phyloP scores from a whole-genome alignment of 176 grass and related monocot species.

The Thinopyrum elongatum region DNA sequence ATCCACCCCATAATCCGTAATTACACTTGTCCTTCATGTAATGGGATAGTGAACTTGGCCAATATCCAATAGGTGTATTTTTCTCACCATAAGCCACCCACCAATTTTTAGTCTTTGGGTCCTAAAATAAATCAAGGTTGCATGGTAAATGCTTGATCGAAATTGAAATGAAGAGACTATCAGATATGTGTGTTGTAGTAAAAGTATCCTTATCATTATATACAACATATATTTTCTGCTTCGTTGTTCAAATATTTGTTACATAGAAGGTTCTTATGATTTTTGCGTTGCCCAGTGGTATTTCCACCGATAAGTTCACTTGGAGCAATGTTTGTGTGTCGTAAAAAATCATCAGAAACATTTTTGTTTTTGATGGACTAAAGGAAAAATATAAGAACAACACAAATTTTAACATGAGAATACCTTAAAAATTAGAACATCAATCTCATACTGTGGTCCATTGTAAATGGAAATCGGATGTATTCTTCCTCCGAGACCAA shows the following conservation, averaged over 20 bases:
- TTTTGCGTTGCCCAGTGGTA: too few relatives aligned
- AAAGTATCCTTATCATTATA: too few relatives aligned
- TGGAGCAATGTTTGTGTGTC: too few relatives aligned
- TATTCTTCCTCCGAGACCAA: slow-evolving; percentile 10
- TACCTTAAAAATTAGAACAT: slow-evolving; percentile 17
- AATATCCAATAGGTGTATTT: slow-evolving; percentile 21
- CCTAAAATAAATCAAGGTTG: not conserved
- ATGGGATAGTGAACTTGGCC: slow-evolving; percentile 17
- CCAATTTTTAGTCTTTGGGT: slow-evolving; percentile 21
- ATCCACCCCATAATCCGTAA: not conserved
- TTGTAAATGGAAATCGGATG: not conserved
- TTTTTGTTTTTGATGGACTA: too few relatives aligned
- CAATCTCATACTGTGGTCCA: slow-evolving; percentile 8
- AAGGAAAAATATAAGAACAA: not conserved
- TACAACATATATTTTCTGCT: too few relatives aligned
- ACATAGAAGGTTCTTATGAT: too few relatives aligned
- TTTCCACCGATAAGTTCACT: too few relatives aligned
- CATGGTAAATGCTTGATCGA: not conserved
- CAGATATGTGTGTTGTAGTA: too few relatives aligned
- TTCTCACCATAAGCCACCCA: not conserved
- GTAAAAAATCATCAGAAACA: too few relatives aligned
- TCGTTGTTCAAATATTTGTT: too few relatives aligned
- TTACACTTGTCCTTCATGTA: not conserved
- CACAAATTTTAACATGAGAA: not conserved
- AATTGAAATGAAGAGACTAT: too few relatives aligned